phyloP scores from a whole-genome alignment of 345 rosid genomes.

The Eucalyptus regnans region DNA sequence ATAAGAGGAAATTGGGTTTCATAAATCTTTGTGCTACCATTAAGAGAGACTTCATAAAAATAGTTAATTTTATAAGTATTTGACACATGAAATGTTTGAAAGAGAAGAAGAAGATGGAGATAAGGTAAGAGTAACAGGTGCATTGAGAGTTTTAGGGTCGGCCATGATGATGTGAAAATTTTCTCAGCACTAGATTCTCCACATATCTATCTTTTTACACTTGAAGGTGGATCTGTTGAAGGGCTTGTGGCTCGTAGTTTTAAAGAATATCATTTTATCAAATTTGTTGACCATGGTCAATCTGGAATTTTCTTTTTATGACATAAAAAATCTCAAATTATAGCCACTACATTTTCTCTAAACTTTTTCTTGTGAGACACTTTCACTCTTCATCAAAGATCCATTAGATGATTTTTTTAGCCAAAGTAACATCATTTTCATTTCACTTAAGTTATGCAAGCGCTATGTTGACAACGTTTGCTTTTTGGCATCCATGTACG shows the following conservation, averaged over 20 bases:
- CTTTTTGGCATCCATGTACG: neutral
- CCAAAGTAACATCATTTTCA: neutral
- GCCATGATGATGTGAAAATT: too few relatives aligned
- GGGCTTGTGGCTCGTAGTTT: neutral
- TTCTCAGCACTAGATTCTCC: neutral
- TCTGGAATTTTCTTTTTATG: neutral
- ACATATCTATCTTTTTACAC: neutral
- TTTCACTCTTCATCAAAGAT: neutral
- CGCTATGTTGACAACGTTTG: neutral
- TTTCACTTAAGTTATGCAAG: too few relatives aligned
- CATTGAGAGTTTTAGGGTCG: too few relatives aligned
- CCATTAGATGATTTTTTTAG: neutral
- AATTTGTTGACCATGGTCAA: neutral
- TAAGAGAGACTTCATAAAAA: too few relatives aligned
- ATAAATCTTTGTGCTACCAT: too few relatives aligned
- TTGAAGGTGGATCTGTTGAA: neutral
- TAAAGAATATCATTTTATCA: neutral
- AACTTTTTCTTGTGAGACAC: neutral
- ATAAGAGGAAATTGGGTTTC: too few relatives aligned
- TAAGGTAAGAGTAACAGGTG: too few relatives aligned
- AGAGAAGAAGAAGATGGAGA: too few relatives aligned
- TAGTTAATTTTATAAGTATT: too few relatives aligned
- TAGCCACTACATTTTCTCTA: neutral
- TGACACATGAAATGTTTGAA: too few relatives aligned
- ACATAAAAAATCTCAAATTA: too few relatives aligned